These are phyloP conservation scores for Sordariomycetes sp. DNA, from an alignment of 2,329 filamentous ascomycete species.

Conservation along the genomic window DNA sequence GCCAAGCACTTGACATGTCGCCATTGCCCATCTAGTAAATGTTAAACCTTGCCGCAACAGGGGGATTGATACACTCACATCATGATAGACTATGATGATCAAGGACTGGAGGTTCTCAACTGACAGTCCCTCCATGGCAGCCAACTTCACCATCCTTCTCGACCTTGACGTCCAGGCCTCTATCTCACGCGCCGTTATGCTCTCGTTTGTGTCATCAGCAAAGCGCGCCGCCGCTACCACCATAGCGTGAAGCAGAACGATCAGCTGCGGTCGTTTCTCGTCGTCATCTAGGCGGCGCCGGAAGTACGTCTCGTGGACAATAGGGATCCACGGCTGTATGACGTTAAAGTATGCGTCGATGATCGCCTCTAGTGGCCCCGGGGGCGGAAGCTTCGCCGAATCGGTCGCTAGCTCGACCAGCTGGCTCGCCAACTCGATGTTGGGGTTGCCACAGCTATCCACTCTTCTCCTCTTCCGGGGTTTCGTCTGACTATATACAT, in stretches of 20 bases:
- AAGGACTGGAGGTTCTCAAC: constrained; percentile 22
- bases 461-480: constrained; percentile 10
- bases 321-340: constrained; percentile 27
- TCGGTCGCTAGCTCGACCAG: constrained; percentile 12
- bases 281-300: constrained; percentile 13
- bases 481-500: constrained; percentile 5
- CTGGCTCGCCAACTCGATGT: constrained; percentile 8
- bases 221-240: constrained; percentile 14
- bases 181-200: constrained; percentile 9
- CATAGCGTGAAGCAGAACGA: constrained; percentile 22
- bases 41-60: neutral
- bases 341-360: constrained; percentile 17
- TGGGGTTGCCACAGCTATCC: constrained; percentile 12
- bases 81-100: constrained; percentile 21
- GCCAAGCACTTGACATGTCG: constrained; percentile 9
- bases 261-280: constrained; percentile 12
- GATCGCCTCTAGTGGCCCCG: constrained; percentile 8
- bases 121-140: constrained; percentile 17
- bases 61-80: constrained; percentile 11
- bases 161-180: constrained; percentile 7
- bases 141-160: constrained; percentile 14
- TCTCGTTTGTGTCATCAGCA: constrained; percentile 11
- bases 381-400: constrained; percentile 11
- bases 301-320: constrained; percentile 18
- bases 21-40: constrained; percentile 8